Evolutionary conservation across 2,329 filamentous ascomycete genomes (phyloP), one percentile per base, ranked within the genome.

Genomic region (Bisporella sp.): DNA sequence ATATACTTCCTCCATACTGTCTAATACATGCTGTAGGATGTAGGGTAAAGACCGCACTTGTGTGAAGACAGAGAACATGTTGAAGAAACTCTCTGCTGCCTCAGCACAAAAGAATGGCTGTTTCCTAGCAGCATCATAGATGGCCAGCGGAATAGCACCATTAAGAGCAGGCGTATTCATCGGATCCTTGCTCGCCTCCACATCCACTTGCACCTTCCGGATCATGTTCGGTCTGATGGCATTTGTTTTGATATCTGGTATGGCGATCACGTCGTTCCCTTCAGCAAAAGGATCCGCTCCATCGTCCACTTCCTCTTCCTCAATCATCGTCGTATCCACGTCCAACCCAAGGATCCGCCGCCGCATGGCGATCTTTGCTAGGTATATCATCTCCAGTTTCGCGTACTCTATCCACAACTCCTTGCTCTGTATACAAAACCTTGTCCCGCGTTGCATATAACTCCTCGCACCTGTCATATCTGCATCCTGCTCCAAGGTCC

Each of bases 71-170:
- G 81, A 74, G 57, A 95, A 86, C 70, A 95, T 78, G 61, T 86
- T 73, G 68, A 93, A 97, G 69, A 96, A 96, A 28, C 78, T 71
- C 61, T 85, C 82, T 3, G 82, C 89, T 5, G 89, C 75, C 1
- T 73, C 71, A 1, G 82, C 69, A 53, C 78, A 79, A 65, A 84
- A 82, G 57, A 87, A 82, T 47, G 86, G 79, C 61, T 96, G 84
- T 66, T 86, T 89, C 71, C 83, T 82, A 5, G 90, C 85, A 28
- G 89, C 82, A 62, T 96, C 89, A 63, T 96, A 96, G 45, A 99
- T 88, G 39, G 92, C 90, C 50, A 90, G 79, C 2, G 93, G 91
- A 58, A 99, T 96, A 12, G 89, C 93, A n/a, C 93, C 93, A 53
- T 87, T 88, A 56, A 96, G 76, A 7, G 89, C 89, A 4, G 92